Evolutionary conservation across 164 flowering plant genomes (phyloP).

Genomic region (Taxillus chinensis): DNA sequence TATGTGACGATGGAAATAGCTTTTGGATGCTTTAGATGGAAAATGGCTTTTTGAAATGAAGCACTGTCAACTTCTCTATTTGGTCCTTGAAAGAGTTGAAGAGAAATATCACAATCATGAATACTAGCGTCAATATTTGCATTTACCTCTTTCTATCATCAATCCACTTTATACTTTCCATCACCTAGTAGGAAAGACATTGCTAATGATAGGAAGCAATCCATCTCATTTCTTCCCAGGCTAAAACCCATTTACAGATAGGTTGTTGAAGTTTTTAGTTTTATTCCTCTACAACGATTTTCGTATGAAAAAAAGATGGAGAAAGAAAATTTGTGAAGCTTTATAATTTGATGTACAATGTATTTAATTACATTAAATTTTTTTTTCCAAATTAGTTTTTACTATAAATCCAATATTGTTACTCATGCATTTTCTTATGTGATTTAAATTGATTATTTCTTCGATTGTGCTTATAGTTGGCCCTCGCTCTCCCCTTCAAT

Average conservation of each 20-base stretch:
- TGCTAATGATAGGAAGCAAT: conserved; percentile 4
- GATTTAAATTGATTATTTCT: conserved; percentile 15
- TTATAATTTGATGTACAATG: neutral
- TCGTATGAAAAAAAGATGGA: conserved; percentile 2
- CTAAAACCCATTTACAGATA: conserved; percentile 3
- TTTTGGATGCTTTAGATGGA: too few relatives aligned
- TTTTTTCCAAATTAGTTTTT: conserved; percentile 2
- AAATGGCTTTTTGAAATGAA: too few relatives aligned
- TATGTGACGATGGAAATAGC: too few relatives aligned
- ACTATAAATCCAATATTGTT: neutral
- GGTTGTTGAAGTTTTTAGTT: too few relatives aligned
- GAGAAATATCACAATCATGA: too few relatives aligned
- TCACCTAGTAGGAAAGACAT: conserved; percentile 1
- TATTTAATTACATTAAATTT: conserved; percentile 3
- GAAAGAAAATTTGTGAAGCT: too few relatives aligned
- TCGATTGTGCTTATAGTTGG: conserved; percentile 22
- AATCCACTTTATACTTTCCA: neutral
- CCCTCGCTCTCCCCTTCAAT: conserved; percentile 25
- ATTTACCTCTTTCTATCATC: too few relatives aligned
- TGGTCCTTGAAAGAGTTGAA: too few relatives aligned
- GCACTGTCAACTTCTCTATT: too few relatives aligned
- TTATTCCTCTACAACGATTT: conserved; percentile 7
- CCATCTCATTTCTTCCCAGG: conserved; percentile 2
- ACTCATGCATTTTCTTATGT: conserved; percentile 8
- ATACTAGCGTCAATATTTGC: too few relatives aligned